Evolutionary conservation across 2,329 filamentous ascomycete genomes (phyloP).

Genomic region (Penicillium psychrosexuale): DNA sequence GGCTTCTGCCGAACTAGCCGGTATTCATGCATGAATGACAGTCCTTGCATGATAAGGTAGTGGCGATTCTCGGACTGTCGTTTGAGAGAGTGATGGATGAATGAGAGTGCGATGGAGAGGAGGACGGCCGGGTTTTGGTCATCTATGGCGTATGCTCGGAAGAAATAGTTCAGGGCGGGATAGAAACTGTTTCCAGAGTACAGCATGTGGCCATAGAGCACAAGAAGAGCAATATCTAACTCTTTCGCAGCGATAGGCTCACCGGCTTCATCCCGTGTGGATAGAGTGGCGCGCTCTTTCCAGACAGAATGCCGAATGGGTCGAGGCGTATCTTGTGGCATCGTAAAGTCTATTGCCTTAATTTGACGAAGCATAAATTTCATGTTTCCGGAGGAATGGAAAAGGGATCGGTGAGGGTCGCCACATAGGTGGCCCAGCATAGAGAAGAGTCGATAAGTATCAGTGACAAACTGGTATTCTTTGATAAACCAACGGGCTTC

Average conservation of each 20-base stretch:
- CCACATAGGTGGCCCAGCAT: conserved; percentile 73
- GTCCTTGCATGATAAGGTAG: conserved; percentile 78
- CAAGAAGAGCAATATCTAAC: conserved; percentile 76
- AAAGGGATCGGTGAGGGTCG: conserved; percentile 59
- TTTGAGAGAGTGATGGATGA: conserved; percentile 86
- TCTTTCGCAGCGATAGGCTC: conserved; percentile 41
- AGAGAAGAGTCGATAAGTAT: conserved; percentile 79
- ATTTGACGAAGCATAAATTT: conserved; percentile 91
- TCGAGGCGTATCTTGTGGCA: conserved; percentile 45
- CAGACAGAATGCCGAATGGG: conserved; percentile 43
- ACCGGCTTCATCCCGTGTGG: conserved; percentile 37
- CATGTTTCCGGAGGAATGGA: conserved; percentile 75
- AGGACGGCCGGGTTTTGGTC: conserved; percentile 74
- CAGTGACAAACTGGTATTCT: conserved; percentile 73
- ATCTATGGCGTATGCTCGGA: conserved; percentile 69
- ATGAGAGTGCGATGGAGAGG: conserved; percentile 76
- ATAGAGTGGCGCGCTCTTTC: conserved; percentile 43
- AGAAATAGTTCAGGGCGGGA: conserved; percentile 83
- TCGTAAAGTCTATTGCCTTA: conserved; percentile 77
- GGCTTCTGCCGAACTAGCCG: conserved; percentile 56
- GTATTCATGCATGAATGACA: conserved; percentile 76
- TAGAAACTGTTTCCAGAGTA: conserved; percentile 79
- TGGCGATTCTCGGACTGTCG: conserved; percentile 87
- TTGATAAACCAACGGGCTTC: conserved; percentile 81
- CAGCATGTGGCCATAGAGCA: conserved; percentile 86